These are phyloP conservation scores for Globomyces sp. DNA, from an alignment of 371 early-diverging fungal species.

Conservation along the genomic window DNA sequence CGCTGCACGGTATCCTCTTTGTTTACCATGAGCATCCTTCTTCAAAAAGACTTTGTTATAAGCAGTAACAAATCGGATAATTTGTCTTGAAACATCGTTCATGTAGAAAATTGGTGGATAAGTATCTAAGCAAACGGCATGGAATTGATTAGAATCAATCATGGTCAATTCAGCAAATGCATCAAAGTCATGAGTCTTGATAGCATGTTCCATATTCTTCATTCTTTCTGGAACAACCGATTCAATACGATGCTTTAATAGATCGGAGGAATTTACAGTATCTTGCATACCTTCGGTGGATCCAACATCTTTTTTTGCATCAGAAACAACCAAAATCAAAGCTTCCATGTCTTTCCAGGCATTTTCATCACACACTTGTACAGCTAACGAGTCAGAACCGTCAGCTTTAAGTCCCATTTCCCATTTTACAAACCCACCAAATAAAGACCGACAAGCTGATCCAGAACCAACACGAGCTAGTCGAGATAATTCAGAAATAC, in stretches of 20 bases:
- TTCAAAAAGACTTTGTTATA: slow-evolving; percentile 66
- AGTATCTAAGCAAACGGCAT: slow-evolving; percentile 69
- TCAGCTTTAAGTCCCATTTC: slow-evolving; percentile 76
- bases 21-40: slow-evolving; percentile 30
- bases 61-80: slow-evolving; percentile 80
- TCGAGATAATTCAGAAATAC: slow-evolving; percentile 75
- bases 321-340: slow-evolving; percentile 89
- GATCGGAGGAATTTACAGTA: slow-evolving; percentile 86
- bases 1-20: slow-evolving; percentile 62
- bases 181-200: slow-evolving; percentile 81
- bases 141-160: slow-evolving; percentile 98
- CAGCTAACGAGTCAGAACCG: slow-evolving; percentile 86
- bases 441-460: slow-evolving; percentile 94
- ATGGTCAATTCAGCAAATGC: slow-evolving; percentile 93
- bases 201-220: slow-evolving; percentile 81
- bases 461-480: slow-evolving; percentile 97
- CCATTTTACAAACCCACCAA: slow-evolving; percentile 98
- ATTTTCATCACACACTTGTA: slow-evolving; percentile 82
- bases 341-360: slow-evolving; percentile 97
- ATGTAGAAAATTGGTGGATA: slow-evolving; percentile 16
- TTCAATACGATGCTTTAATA: slow-evolving; percentile 81
- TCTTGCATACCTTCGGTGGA: slow-evolving; percentile 97
- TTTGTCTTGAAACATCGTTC: slow-evolving; percentile 90
- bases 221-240: slow-evolving; percentile 85
- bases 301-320: slow-evolving; percentile 86